Base-by-base conservation (phyloP, 352 stramenopile species). In the Globisporangium uncinulatum region DNA sequence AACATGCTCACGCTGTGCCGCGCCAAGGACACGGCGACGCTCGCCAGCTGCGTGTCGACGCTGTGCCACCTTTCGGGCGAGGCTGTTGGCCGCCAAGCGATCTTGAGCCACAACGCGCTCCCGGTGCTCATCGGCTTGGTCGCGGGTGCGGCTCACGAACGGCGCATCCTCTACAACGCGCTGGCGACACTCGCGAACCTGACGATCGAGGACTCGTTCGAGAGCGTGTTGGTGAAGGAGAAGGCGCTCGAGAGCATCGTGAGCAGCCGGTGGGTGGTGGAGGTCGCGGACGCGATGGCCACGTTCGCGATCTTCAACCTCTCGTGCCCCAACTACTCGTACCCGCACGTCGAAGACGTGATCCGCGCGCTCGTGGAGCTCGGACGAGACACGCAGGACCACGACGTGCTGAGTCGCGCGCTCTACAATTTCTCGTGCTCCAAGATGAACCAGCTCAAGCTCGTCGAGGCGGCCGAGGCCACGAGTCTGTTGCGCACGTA, bases 351-450 rank as follows among this genome's bases (percentile, higher is more conserved):
- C 19, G 79, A 88, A 32, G 79, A 89, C 31, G 79, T 85, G 4
- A 73, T 87, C 17, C 69, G 72, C 19, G 79, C 74, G 13, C 69
- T 91, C n/a, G 57, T 71, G 9, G 81, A 91, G 34, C 65, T 79
- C 37, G 70, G 65, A 5, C 69, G 70, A 2, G 75, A 76, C 47
- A 63, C 56, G 3, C 65, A 59, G 6, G 74, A 87, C 24, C 69
- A 66, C 17, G 73, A 82, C 20, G 63, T 56, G 5, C 57, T 91
- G 3, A 84, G 76, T 43, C 74, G 68, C 8, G 74, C 78, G 31
- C 54, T 89, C 5, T 91, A 86, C 71, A 91, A 91, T 51, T 55
- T 91, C 34, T 76, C 74, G 11, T 83, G 63, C 55, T 83, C 76
- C 4, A 69, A 70, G 20, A 69, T 79, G 58, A 89, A 88, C 61